A percentile compares a stretch with the other conserved stretches of the same genome.
These are phyloP conservation scores for Claviceps cyperi DNA, from an alignment of 2,329 filamentous ascomycete genomes.

Conservation along the genomic window DNA sequence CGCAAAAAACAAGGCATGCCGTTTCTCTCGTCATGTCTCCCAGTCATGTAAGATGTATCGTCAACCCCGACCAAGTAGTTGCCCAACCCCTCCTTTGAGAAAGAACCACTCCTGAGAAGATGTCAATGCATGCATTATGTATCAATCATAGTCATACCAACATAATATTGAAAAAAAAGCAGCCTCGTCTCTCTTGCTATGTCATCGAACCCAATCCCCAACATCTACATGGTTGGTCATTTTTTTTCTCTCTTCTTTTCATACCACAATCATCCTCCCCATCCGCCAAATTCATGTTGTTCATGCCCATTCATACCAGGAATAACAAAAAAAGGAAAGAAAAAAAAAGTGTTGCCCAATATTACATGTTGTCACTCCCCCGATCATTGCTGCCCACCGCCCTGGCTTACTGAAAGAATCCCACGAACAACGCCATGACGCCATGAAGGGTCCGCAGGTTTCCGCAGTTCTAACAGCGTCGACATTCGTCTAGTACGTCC, in stretches of 20 bases:
- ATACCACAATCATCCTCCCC: not conserved
- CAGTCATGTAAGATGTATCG: no score
- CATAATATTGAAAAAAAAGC: not conserved
- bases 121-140: not conserved
- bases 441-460: not conserved
- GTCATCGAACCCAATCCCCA: not conserved
- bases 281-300: not conserved
- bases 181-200: not conserved
- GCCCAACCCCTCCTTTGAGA: not conserved
- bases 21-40: no score
- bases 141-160: not conserved
- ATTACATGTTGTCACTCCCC: not conserved
- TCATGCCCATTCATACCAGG: not conserved
- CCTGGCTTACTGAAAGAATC: not conserved
- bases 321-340: not conserved
- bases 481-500: not conserved
- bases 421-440: not conserved
- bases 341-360: not conserved
- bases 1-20: no score
- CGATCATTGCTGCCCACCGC: not conserved
- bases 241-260: not conserved
- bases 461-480: not conserved
- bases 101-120: not conserved
- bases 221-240: not conserved
- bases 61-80: no score